These are phyloP conservation scores for Iris macrosiphon DNA, from an alignment of 106 monocot species.

Conservation along the genomic window DNA sequence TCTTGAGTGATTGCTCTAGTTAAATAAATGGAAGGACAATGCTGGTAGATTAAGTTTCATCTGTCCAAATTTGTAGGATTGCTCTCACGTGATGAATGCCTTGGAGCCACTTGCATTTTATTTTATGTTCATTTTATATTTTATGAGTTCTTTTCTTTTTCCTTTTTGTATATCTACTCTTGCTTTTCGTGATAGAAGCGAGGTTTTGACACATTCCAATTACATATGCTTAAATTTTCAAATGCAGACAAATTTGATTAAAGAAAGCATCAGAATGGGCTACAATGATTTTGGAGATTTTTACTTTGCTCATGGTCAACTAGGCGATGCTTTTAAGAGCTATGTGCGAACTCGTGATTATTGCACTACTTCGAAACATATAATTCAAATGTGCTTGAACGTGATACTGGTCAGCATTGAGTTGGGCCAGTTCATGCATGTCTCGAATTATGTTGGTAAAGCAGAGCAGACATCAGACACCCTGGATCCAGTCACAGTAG, in stretches of 20 bases:
- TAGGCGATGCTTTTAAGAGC: constrained; percentile 90
- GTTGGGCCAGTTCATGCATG: constrained; percentile 84
- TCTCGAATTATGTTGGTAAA: constrained; percentile 84
- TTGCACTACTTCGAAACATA: constrained; percentile 94
- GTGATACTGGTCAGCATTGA: constrained; percentile 93
- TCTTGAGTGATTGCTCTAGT: no score
- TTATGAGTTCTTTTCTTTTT: no score
- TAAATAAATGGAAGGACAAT: no score
- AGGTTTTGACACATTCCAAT: no score
- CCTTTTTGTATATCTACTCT: no score
- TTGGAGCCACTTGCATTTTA: no score
- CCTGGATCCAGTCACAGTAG: constrained; percentile 44
- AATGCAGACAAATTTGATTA: constrained; percentile 92
- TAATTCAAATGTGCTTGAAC: constrained; percentile 93
- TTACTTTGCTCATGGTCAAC: constrained; percentile 77
- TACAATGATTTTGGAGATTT: constrained; percentile 95
- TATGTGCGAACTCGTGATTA: constrained; percentile 92
- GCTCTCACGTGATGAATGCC: no score
- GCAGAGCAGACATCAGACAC: constrained; percentile 85
- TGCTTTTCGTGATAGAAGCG: no score
- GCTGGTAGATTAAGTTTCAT: no score
- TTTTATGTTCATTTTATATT: no score
- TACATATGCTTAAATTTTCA: no score
- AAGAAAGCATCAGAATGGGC: constrained; percentile 99
- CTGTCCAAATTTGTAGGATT: no score